Evolutionary conservation across 2,329 filamentous ascomycete species (phyloP).

Genomic region (Lizonia empirigonia): DNA sequence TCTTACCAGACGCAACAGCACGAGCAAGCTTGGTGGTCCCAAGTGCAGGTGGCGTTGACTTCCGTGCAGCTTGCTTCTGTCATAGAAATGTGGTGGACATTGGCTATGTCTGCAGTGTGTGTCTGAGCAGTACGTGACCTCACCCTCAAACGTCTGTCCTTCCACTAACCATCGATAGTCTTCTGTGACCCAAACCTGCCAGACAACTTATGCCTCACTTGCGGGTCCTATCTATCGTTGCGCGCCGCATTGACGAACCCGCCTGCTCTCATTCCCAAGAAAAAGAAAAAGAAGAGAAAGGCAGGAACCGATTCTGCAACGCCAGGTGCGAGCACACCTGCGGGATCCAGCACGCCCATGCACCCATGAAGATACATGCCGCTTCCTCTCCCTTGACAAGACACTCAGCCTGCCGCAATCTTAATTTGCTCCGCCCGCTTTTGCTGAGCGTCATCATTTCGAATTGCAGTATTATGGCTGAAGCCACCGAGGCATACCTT

Average conservation of each 20-base stretch:
- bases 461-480: no score
- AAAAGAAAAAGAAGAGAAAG: slow-evolving; percentile 50
- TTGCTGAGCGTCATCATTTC: no score
- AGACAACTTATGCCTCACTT: slow-evolving; percentile 46
- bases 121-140: slow-evolving; percentile 71
- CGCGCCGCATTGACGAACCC: slow-evolving; percentile 40
- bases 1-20: slow-evolving; percentile 73
- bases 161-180: slow-evolving; percentile 30
- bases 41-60: slow-evolving; percentile 86
- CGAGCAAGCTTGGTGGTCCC: slow-evolving; percentile 74
- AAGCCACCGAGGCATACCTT: no score
- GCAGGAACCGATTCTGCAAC: slow-evolving; percentile 42
- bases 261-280: slow-evolving; percentile 45
- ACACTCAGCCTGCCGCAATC: no score
- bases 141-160: neutral
- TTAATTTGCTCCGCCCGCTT: no score
- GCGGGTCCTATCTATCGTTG: slow-evolving; percentile 48
- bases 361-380: slow-evolving; percentile 31
- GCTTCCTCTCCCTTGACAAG: no score
- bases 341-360: slow-evolving; percentile 41
- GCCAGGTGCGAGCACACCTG: slow-evolving; percentile 41
- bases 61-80: slow-evolving; percentile 97
- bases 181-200: slow-evolving; percentile 45
- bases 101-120: slow-evolving; percentile 95
- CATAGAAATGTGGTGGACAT: slow-evolving; percentile 89